A percentile compares a stretch with the other conserved stretches of the same genome.
Conservation (phyloP, 176 grass and related monocot genomes). For the Musa troglodytarum region DNA sequence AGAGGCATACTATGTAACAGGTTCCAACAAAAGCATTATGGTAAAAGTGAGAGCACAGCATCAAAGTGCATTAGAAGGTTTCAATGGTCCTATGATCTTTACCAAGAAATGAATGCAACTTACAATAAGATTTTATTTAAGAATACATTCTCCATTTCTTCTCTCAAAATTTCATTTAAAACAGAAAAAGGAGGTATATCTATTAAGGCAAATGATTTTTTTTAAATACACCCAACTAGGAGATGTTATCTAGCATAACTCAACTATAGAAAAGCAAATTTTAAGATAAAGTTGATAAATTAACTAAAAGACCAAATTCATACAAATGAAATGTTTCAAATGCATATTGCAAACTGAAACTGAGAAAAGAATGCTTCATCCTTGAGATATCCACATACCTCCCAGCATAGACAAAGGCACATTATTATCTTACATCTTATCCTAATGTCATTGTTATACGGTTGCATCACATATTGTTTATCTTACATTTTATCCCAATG, state of each 20-base stretch:
- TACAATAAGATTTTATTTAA: too few relatives aligned
- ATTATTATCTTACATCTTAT: background rate
- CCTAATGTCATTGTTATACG: background rate
- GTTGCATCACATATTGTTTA: background rate
- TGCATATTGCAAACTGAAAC: background rate
- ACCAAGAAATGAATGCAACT: background rate
- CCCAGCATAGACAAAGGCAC: background rate
- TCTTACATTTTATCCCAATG: too few relatives aligned
- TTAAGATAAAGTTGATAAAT: background rate
- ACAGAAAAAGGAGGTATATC: too few relatives aligned
- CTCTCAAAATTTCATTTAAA: too few relatives aligned
- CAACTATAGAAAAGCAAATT: too few relatives aligned
- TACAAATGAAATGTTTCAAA: background rate
- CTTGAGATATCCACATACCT: background rate
- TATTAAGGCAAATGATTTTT: too few relatives aligned
- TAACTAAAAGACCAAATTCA: background rate
- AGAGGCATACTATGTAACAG: background rate
- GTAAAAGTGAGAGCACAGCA: background rate
- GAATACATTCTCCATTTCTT: too few relatives aligned
- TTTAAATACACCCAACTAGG: too few relatives aligned
- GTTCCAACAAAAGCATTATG: background rate
- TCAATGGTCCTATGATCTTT: background rate
- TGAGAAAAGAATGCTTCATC: background rate
- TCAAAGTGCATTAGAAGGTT: background rate
- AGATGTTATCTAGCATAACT: too few relatives aligned